A percentile compares a stretch with the other conserved stretches of the same genome.
Evolutionary conservation across 306 rosid genomes (phyloP).

Genomic region (Trichosanthes cucumerina): DNA sequence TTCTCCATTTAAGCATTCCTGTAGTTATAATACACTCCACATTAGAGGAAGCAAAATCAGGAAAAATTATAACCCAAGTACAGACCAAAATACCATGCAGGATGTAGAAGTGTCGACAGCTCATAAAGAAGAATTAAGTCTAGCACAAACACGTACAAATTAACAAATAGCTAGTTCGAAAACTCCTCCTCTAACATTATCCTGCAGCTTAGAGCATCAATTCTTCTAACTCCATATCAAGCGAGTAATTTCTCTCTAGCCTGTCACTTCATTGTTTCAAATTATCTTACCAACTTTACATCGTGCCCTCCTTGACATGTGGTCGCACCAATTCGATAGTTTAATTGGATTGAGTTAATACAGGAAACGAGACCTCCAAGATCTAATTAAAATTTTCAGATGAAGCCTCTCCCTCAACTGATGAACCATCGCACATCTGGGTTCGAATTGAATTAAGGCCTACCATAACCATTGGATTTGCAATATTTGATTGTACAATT

Average conservation of each 20-base stretch:
- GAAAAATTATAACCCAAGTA: not conserved
- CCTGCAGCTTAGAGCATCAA: not conserved
- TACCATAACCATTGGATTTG: not conserved
- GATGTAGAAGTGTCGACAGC: not conserved
- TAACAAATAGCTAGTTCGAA: not conserved
- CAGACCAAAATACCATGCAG: not conserved
- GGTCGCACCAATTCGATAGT: not conserved
- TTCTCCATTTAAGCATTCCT: conserved; percentile 94
- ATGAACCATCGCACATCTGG: not conserved
- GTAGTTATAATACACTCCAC: conserved; percentile 9
- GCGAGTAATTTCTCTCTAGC: not conserved
- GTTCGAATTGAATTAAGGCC: not conserved
- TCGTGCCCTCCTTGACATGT: not conserved
- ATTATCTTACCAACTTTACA: not conserved
- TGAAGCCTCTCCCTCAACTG: not conserved
- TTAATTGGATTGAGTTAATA: not conserved
- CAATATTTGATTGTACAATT: not conserved
- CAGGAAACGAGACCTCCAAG: not conserved
- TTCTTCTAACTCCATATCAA: not conserved
- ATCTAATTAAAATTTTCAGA: not conserved
- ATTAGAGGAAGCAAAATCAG: not conserved
- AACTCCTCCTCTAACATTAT: not conserved
- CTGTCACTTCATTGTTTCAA: not conserved
- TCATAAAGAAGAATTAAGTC: not conserved
- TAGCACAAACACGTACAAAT: not conserved